Evolutionary conservation across 208 protist genomes (phyloP), one percentile per base, ranked within the genome.

Genomic region (Leishmania mexicana): DNA sequence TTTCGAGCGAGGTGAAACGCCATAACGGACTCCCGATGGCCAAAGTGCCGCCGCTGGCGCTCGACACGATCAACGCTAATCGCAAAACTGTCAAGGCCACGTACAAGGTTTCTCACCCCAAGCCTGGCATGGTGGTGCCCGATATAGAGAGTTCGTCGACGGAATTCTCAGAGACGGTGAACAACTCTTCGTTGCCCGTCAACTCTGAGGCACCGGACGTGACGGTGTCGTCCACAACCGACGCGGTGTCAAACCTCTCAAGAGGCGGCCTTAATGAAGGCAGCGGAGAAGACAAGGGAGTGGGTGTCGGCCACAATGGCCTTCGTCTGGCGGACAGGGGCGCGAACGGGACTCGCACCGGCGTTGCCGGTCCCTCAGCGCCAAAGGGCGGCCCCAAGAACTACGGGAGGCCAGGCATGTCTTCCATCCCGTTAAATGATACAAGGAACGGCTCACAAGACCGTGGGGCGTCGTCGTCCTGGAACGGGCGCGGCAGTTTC

Each of bases 171-270:
- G 53, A 58, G 19, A 60, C 73, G 49, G 42, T 75, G 15, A 75
- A 51, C 62, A 76, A 73, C 57, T 74, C 84, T 17, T 47, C 45
- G 10, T 11, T 8, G 1, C 45, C 0, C 10, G 3, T 0, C 45
- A 47, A 47, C 45, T 47, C 8, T 47, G 82, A 57, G 6, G 54
- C 80, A 17, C 82, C 75, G 7, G 81, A 81, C 51, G 77, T 85
- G 57, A 85, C 84, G 24, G 84, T 87, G 38, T 87, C 84, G 35
- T 78, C 84, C 73, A 84, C 84, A 74, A 87, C 84, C 2, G 84
- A 75, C 54, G 78, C 78, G 0, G 81, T 67, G 49, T 78, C 80
- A 13, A 78, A 1, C 73, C 7, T 21, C 62, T 13, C 45, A 47
- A 8, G 45, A 47, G 45, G 45, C 45, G 0, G 45, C 45, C 0